phyloP scores from a whole-genome alignment of 768 basidiomycete genomes.

The Cytidiella melzeri region DNA sequence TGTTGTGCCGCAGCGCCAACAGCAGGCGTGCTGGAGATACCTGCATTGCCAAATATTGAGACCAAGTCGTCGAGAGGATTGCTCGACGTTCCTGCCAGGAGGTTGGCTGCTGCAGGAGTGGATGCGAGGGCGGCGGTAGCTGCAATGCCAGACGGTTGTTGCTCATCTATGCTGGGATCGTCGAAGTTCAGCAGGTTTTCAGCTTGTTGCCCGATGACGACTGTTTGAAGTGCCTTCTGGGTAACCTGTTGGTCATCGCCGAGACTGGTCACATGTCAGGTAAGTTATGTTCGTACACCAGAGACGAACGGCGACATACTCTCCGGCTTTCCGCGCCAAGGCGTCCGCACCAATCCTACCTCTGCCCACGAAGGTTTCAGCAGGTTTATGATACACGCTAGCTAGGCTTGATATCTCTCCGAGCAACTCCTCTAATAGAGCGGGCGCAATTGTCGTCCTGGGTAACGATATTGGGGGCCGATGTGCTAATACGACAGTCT shows the following conservation, averaged over 20 bases:
- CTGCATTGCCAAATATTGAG: constrained; percentile 73
- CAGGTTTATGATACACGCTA: constrained; percentile 96
- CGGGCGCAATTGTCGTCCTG: constrained; percentile 83
- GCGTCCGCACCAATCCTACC: constrained; percentile 84
- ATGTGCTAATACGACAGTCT: constrained; percentile 85
- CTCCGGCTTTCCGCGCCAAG: constrained; percentile 55
- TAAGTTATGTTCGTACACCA: background rate
- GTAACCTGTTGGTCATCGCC: constrained; percentile 68
- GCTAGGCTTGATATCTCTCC: constrained; percentile 86
- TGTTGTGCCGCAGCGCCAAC: constrained; percentile 9
- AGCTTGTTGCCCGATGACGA: constrained; percentile 85
- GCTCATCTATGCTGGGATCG: constrained; percentile 54
- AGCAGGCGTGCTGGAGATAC: constrained; percentile 24
- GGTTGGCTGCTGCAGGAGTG: constrained; percentile 66
- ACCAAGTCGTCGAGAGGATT: constrained; percentile 93
- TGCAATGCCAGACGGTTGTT: constrained; percentile 68
- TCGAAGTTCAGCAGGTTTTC: constrained; percentile 96
- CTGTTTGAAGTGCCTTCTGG: constrained; percentile 85
- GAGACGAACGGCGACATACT: constrained; percentile 35
- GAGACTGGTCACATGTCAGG: constrained; percentile 28
- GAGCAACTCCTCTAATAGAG: constrained; percentile 83
- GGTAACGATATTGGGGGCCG: constrained; percentile 93
- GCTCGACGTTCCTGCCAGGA: constrained; percentile 72
- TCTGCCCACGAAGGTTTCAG: constrained; percentile 90
- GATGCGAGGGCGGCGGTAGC: constrained; percentile 69